Percentiles rank a stretch among this genome's conserved stretches.
These are phyloP conservation scores for Botryotinia calthae DNA, from an alignment of 2,329 filamentous ascomycete species.

Conservation along the genomic window DNA sequence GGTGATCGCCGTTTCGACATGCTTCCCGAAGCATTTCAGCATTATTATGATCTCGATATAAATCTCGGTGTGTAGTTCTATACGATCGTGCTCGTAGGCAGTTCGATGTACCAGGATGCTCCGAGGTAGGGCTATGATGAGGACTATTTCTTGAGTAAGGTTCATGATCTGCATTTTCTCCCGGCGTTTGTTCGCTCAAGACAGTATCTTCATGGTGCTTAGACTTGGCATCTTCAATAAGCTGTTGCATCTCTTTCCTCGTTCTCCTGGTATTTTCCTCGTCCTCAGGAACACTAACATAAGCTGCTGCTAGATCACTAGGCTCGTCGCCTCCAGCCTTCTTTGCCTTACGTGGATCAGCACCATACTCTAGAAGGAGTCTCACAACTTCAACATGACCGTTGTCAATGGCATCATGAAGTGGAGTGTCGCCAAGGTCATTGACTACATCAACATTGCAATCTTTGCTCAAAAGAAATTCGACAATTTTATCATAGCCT, in stretches of 20 bases:
- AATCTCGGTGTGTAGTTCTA: constrained; percentile 61
- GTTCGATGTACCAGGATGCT: constrained; percentile 37
- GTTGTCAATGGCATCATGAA: constrained; percentile 96
- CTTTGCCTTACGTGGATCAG: constrained; percentile 88
- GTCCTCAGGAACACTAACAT: constrained; percentile 56
- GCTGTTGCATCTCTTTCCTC: constrained; percentile 64
- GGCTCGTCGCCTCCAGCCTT: constrained; percentile 83
- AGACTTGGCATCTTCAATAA: constrained; percentile 61
- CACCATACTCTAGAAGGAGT: constrained; percentile 78
- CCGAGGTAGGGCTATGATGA: constrained; percentile 51
- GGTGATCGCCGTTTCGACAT: constrained; percentile 59
- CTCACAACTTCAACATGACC: constrained; percentile 86
- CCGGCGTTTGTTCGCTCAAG: constrained; percentile 51
- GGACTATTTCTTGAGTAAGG: constrained; percentile 59
- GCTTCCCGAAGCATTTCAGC: constrained; percentile 49
- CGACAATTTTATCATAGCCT: constrained; percentile 82
- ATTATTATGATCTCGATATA: constrained; percentile 63
- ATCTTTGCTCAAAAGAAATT: constrained; percentile 78
- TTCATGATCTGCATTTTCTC: constrained; percentile 42
- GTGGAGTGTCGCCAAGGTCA: constrained; percentile 84
- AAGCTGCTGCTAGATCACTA: constrained; percentile 74
- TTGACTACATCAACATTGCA: constrained; percentile 79
- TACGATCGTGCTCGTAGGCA: constrained; percentile 51
- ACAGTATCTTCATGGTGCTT: constrained; percentile 51
- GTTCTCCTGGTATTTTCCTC: constrained; percentile 40